Evolutionary conservation across 2,329 filamentous ascomycete genomes (phyloP), one percentile per base, ranked within the genome.

Genomic region (Periconia macrospinosa): DNA sequence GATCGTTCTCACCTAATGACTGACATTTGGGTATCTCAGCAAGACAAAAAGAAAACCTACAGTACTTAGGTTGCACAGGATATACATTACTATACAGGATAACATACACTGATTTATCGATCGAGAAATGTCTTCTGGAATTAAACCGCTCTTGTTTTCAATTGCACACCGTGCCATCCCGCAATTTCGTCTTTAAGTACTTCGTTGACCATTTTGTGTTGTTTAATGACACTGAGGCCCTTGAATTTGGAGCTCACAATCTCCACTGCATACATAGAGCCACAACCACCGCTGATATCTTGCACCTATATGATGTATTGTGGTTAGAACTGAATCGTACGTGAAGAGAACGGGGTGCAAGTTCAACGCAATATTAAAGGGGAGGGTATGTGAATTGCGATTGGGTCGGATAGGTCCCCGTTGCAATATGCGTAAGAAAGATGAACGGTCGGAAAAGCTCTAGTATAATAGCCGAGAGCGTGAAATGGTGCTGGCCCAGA

Each of bases 241-340:
- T 81, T 80, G 75, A 95, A 95, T 65, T 80, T 82, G 45, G 85
- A 80, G 8, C 88, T 90, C 45, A 86, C 82, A 59, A 94, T 86
- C 65, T 92, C 87, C 61, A 95, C 88, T 52, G 86, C 88, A 76
- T 94, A 94, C 91, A 94, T 94, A 68, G 86, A 90, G 10, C 90
- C 90, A 75, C 90, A 95, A 30, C 90, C 90, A 54, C 91, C 90
- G 20, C 87, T 91, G 48, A 94, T 85, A 75, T 95, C 90, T 71
- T 88, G 87, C 10, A 94, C 89, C 72, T 86, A 73, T 47, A 30
- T 43, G 37, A 40, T 10, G 33, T 37, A 37, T n/a, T 13, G 8
- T 37, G 11, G 33, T 37, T n/a, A 37, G 33, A 37, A 37, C 11
- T 6, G 33, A n/a, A 37, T 37, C 33, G 5, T n/a, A 37, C 15